Percentiles rank a stretch among this genome's conserved stretches.
Evolutionary conservation across 306 rosid genomes (phyloP).

Genomic region (Cicer chorassanicum): DNA sequence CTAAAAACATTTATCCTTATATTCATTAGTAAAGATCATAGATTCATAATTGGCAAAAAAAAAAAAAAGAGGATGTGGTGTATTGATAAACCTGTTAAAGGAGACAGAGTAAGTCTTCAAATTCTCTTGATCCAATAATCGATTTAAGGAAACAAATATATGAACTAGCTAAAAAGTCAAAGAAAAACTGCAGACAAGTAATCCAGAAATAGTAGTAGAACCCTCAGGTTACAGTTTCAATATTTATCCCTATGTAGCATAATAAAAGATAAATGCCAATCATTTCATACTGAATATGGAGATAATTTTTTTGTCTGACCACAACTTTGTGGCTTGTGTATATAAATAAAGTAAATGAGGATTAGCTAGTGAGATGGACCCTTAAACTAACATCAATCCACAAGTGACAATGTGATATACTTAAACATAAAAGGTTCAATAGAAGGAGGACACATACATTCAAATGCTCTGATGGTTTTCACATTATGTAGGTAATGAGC

Average conservation of each 20-base stretch:
- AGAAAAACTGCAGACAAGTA: slow-evolving; percentile 34
- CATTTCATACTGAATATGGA: slow-evolving; percentile 35
- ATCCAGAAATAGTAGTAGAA: slow-evolving; percentile 41
- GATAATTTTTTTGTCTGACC: not conserved
- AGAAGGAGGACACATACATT: slow-evolving; percentile 37
- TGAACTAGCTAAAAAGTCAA: slow-evolving; percentile 18
- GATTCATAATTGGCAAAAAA: not conserved
- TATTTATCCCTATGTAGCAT: slow-evolving; percentile 29
- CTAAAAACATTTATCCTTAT: not conserved
- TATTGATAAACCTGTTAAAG: slow-evolving; percentile 45
- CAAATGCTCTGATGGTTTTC: slow-evolving; percentile 30
- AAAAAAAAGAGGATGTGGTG: slow-evolving; percentile 2
- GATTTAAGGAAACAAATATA: not conserved
- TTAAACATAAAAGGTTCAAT: slow-evolving; percentile 31
- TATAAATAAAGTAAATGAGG: slow-evolving; percentile 2
- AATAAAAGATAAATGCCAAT: slow-evolving; percentile 19
- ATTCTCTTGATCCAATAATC: slow-evolving; percentile 33
- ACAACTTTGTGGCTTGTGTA: not conserved
- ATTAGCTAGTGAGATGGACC: slow-evolving; percentile 38
- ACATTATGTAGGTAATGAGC: slow-evolving; percentile 37
- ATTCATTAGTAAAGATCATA: slow-evolving; percentile 3
- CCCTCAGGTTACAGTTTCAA: slow-evolving; percentile 32
- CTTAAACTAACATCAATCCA: slow-evolving; percentile 37
- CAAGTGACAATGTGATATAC: slow-evolving; percentile 45
- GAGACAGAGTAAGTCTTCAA: slow-evolving; percentile 38